Evolutionary conservation across 305 asterid genomes (phyloP).

Genomic region (Solanum aculeatissimum): DNA sequence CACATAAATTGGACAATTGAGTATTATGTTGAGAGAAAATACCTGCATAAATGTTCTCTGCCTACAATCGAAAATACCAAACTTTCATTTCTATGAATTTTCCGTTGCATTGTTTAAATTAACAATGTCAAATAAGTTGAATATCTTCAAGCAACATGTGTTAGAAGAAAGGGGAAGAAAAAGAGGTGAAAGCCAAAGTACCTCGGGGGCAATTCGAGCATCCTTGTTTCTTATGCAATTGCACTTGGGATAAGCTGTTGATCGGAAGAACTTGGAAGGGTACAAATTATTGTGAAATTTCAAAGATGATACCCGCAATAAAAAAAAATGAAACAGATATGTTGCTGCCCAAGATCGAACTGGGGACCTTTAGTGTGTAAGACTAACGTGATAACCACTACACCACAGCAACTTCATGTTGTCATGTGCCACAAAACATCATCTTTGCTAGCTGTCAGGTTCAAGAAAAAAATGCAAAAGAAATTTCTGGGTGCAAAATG

Average conservation of each 20-base stretch:
- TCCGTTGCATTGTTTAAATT: neutral
- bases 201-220: neutral
- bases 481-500: too few relatives aligned
- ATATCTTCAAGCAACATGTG: too few relatives aligned
- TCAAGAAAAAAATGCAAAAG: too few relatives aligned
- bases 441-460: too few relatives aligned
- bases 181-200: neutral
- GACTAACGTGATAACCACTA: conserved; percentile 3
- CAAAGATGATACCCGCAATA: neutral
- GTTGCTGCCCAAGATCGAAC: conserved; percentile 2
- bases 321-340: neutral
- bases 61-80: neutral
- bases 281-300: neutral
- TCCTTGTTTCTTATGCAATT: neutral
- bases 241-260: neutral
- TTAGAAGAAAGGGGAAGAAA: neutral
- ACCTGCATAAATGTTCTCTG: neutral
- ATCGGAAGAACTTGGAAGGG: neutral
- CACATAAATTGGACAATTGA: too few relatives aligned
- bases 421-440: too few relatives aligned
- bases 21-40: too few relatives aligned
- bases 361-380: conserved; percentile 1
- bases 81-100: neutral
- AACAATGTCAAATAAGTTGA: neutral
- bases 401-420: neutral